Evolutionary conservation across 352 stramenopile genomes (phyloP), one percentile per base, ranked within the genome.

Genomic region (Ochromonadaceae sp.): DNA sequence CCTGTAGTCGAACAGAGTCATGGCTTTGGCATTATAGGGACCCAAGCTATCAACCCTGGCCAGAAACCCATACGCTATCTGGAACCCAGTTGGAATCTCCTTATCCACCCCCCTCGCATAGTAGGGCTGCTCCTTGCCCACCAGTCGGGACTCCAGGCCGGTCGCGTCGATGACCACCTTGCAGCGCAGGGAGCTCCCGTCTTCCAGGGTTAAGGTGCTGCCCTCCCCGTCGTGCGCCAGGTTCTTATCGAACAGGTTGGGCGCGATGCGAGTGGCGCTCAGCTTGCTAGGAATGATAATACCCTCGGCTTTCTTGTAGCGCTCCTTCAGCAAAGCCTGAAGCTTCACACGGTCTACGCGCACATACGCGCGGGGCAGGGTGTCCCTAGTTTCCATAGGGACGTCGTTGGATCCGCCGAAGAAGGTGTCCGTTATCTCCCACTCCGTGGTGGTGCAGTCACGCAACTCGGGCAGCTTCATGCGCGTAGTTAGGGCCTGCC

Each of bases 1-100:
- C 47, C 41, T 5, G 70, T 90, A 90, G 73, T 90, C 82, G 70
- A 90, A 88, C 20, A 90, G 70, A 10, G 80, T 81, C 81, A 90
- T 90, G 34, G 79, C 76, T 47, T 87, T 78, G 52, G 81, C 79
- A 47, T 78, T 76, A 63, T 90, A 90, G 3, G 80, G 78, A 46
- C 78, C 80, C 55, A 81, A 22, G 67, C 66, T 58, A 62, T 58
- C 58, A n/a, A 85, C 75, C 39, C 82, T 58, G 2, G 70, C 67
- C 50, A 76, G 68, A 14, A 77, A 66, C 25, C 81, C 82, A 68
- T 88, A 90, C 0, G 82, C 82, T 71, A 90, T 87, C 72, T 90
- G 82, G 71, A 80, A 84, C 30, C 78, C 79, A 30, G 74, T 70
- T 30, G 56, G 68, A 26, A 67, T 71, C 52, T 69, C 48, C n/a